Evolutionary conservation across 306 rosid genomes (phyloP).

Genomic region (Prunus salicina): DNA sequence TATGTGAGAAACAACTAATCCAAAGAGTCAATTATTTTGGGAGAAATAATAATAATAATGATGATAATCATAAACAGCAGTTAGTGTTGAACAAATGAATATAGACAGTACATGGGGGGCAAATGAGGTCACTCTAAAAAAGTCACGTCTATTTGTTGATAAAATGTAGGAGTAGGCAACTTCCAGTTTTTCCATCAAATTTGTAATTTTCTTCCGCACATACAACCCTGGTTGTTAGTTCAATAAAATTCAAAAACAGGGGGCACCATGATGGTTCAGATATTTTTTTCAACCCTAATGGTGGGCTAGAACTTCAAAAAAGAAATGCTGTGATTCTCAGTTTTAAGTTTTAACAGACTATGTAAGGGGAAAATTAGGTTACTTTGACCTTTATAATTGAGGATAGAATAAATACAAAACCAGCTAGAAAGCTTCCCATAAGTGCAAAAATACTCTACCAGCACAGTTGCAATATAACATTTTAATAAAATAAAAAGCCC

Average conservation of each 20-base stretch:
- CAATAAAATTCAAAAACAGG: no score
- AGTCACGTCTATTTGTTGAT: not conserved
- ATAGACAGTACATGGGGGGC: no score
- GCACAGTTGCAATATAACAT: not conserved
- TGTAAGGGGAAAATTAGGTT: not conserved
- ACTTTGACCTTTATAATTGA: not conserved
- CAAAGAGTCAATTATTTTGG: not conserved
- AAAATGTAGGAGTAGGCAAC: not conserved
- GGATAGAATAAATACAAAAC: not conserved
- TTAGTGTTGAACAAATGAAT: not conserved
- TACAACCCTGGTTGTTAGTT: no score
- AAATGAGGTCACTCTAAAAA: no score
- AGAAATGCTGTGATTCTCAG: not conserved
- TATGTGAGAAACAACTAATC: conserved; percentile 4
- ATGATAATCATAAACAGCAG: no score
- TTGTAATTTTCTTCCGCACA: not conserved
- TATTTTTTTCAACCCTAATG: not conserved
- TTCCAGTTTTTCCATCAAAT: not conserved
- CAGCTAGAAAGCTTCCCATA: not conserved
- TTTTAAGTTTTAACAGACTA: not conserved
- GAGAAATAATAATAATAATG: not conserved
- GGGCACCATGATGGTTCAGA: not conserved
- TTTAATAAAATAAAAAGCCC: not conserved
- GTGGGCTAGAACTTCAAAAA: not conserved
- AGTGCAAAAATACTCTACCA: not conserved